These are phyloP conservation scores for Lasiosphaeriaceae sp. DNA, from an alignment of 495 filamentous ascomycete species.

Conservation along the genomic window DNA sequence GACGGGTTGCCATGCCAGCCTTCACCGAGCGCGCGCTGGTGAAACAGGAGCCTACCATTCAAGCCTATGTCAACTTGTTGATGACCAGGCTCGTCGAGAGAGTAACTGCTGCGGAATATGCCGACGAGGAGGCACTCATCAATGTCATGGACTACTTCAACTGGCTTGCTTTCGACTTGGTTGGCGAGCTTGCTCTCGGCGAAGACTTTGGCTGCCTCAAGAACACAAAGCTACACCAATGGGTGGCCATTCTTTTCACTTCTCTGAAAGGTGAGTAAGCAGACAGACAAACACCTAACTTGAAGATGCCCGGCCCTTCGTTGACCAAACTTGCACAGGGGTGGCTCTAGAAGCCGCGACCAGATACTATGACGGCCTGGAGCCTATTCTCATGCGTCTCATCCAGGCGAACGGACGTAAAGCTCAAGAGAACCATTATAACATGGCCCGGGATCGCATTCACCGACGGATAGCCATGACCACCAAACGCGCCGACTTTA, in stretches of 20 bases:
- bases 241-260: neutral
- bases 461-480: neutral
- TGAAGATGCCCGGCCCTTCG: neutral
- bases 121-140: neutral
- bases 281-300: neutral
- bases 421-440: too few relatives aligned
- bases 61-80: neutral
- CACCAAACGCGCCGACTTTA: neutral
- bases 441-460: neutral
- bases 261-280: neutral
- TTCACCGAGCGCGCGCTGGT: slow-evolving; percentile 1
- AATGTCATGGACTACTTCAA: slow-evolving; percentile 3
- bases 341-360: too few relatives aligned
- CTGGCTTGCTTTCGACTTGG: slow-evolving; percentile 6
- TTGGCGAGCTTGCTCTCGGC: slow-evolving; percentile 2
- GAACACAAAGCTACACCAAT: neutral
- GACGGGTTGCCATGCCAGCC: slow-evolving; percentile 3
- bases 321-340: too few relatives aligned
- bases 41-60: neutral
- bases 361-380: too few relatives aligned
- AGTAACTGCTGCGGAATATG: neutral
- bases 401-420: too few relatives aligned
- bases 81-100: neutral
- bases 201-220: slow-evolving; percentile 5
- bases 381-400: too few relatives aligned